Conservation (phyloP, 2,329 filamentous ascomycete species). For the Colletotrichum chlorophyti region DNA sequence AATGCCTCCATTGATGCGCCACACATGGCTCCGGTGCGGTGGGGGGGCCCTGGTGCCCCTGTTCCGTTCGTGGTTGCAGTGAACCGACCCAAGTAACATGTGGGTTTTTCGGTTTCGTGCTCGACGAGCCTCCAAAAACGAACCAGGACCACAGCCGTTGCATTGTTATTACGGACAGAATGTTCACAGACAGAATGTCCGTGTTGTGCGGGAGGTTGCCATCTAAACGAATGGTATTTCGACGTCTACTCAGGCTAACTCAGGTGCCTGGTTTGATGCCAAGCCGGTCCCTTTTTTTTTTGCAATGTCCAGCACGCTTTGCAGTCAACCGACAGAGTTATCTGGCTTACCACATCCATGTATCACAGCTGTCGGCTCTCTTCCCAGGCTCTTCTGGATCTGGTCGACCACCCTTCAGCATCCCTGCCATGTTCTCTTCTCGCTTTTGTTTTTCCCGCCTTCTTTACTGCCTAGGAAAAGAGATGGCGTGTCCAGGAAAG, state of each 20-base stretch:
- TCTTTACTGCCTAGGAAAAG: too few relatives aligned
- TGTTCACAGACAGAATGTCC: too few relatives aligned
- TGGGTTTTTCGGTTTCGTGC: too few relatives aligned
- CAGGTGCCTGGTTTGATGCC: slow-evolving; percentile 41
- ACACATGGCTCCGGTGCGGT: slow-evolving; percentile 19
- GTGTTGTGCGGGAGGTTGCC: too few relatives aligned
- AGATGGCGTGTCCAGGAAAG: not conserved
- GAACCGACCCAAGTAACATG: too few relatives aligned
- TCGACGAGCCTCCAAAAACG: slow-evolving; percentile 25
- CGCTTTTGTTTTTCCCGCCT: too few relatives aligned
- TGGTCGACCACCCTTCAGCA: not conserved
- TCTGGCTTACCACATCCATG: not conserved
- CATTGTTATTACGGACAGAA: too few relatives aligned
- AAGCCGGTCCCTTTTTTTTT: slow-evolving; percentile 21
- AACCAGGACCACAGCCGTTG: slow-evolving; percentile 12
- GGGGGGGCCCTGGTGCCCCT: slow-evolving; percentile 21
- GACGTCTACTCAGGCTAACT: slow-evolving; percentile 23
- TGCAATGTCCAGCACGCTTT: too few relatives aligned
- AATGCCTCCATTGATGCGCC: slow-evolving; percentile 7
- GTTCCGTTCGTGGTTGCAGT: not conserved
- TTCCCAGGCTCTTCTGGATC: not conserved
- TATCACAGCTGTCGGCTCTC: not conserved
- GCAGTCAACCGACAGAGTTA: too few relatives aligned
- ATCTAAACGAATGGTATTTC: not conserved
- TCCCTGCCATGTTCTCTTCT: too few relatives aligned